phyloP scores from a whole-genome alignment of 306 rosid genomes.

The Ochetophila trinervis region DNA sequence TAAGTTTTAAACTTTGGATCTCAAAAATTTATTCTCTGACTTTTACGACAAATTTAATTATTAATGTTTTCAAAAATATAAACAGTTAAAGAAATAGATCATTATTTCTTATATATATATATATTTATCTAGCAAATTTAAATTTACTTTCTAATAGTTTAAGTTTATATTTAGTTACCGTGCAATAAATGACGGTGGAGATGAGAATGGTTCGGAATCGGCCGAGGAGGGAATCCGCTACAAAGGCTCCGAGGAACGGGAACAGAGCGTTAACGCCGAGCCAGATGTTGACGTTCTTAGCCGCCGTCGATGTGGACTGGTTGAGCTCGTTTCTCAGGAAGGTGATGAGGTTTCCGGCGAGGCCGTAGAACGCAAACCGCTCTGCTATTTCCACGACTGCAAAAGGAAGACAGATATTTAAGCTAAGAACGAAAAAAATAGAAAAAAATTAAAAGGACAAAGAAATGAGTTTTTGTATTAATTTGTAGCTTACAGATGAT shows the following conservation, averaged over 20 bases:
- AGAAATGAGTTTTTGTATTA: not conserved
- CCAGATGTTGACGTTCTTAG: slow-evolving; percentile 60
- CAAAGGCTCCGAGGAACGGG: slow-evolving; percentile 56
- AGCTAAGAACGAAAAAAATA: not conserved
- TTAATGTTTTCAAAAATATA: no score
- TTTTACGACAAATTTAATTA: no score
- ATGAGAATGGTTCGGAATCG: slow-evolving; percentile 55
- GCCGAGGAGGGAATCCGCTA: slow-evolving; percentile 57
- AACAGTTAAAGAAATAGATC: no score
- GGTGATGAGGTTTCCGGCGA: slow-evolving; percentile 25
- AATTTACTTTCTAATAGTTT: no score
- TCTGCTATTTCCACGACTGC: slow-evolving; percentile 44
- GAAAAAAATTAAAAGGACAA: not conserved
- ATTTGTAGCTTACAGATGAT: slow-evolving; percentile 12
- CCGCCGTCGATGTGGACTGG: slow-evolving; percentile 45
- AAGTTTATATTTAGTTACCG: slow-evolving; percentile 48
- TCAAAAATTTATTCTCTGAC: no score
- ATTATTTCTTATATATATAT: no score
- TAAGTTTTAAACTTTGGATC: no score
- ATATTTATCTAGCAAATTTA: no score
- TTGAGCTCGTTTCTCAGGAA: slow-evolving; percentile 41
- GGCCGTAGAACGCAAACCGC: slow-evolving; percentile 33
- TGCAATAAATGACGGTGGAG: slow-evolving; percentile 43
- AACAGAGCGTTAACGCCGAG: slow-evolving; percentile 49
- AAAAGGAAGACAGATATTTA: no score